Evolutionary conservation across 768 basidiomycete genomes (phyloP).

Genomic region (Lactifluus rugatus): DNA sequence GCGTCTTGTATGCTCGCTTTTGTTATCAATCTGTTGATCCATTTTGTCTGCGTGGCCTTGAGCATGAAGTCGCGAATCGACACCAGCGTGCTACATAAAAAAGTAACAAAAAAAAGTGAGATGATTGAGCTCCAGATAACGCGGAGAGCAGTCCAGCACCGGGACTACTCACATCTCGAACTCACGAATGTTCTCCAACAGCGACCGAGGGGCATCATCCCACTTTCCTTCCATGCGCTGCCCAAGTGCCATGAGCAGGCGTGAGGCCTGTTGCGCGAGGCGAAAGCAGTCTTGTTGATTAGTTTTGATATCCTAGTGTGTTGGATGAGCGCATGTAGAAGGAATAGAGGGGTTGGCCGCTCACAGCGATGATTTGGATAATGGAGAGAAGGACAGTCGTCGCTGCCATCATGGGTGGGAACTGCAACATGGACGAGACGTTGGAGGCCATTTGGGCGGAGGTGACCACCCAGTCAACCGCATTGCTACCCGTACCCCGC

Average conservation of each 20-base stretch:
- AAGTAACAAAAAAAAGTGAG: not conserved
- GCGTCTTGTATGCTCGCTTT: slow-evolving; percentile 16
- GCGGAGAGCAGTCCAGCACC: not conserved
- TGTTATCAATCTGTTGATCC: slow-evolving; percentile 18
- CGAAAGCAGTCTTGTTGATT: slow-evolving; percentile 19
- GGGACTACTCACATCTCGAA: slow-evolving; percentile 19
- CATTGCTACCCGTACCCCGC: slow-evolving; percentile 14
- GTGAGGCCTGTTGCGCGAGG: slow-evolving; percentile 17
- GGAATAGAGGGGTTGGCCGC: not conserved
- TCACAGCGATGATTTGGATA: slow-evolving; percentile 15
- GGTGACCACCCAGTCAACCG: slow-evolving; percentile 11
- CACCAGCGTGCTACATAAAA: slow-evolving; percentile 10
- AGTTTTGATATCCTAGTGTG: slow-evolving; percentile 15
- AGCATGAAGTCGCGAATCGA: slow-evolving; percentile 21
- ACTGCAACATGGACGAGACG: slow-evolving; percentile 10
- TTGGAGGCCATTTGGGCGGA: slow-evolving; percentile 9
- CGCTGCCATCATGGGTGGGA: slow-evolving; percentile 14
- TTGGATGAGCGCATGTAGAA: not conserved
- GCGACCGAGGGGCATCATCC: slow-evolving; percentile 19
- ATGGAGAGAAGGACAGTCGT: slow-evolving; percentile 15
- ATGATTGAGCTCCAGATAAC: not conserved
- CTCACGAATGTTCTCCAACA: slow-evolving; percentile 19
- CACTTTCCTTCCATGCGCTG: slow-evolving; percentile 22
- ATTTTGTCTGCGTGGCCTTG: slow-evolving; percentile 14
- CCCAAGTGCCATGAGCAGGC: slow-evolving; percentile 14